A percentile compares a stretch with the other conserved stretches of the same genome.
Conservation (phyloP, 306 rosid species). For the Malus orientalis region DNA sequence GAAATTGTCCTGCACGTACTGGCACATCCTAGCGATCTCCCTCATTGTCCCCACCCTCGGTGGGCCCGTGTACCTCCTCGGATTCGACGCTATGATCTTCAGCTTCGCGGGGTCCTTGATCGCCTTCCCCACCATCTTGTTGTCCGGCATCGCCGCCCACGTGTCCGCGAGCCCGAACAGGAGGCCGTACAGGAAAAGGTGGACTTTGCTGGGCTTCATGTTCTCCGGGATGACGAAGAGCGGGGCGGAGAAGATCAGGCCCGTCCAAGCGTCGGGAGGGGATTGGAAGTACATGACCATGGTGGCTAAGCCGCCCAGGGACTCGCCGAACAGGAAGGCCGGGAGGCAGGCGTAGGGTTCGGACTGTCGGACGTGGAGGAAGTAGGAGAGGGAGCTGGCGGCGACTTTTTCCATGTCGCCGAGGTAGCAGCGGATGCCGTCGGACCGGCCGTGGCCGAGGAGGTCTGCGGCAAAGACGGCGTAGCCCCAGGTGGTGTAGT, state of each 20-base stretch:
- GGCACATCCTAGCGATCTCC: constrained; percentile 75
- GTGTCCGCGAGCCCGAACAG: constrained; percentile 85
- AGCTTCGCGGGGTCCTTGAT: constrained; percentile 72
- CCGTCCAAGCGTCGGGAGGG: constrained; percentile 72
- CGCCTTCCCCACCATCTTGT: constrained; percentile 88
- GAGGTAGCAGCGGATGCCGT: constrained; percentile 82
- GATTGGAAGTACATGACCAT: constrained; percentile 80
- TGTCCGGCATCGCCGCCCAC: constrained; percentile 94
- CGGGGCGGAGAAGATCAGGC: constrained; percentile 84
- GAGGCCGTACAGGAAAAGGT: constrained; percentile 57
- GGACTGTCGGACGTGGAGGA: constrained; percentile 53
- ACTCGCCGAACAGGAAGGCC: constrained; percentile 89
- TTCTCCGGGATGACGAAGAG: constrained; percentile 86
- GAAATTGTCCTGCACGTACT: constrained; percentile 72
- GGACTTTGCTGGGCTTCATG: constrained; percentile 73
- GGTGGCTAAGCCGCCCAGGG: constrained; percentile 78
- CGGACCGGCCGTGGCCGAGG: constrained; percentile 91
- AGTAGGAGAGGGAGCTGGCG: constrained; percentile 60
- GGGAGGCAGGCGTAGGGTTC: constrained; percentile 47
- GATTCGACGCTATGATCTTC: constrained; percentile 75
- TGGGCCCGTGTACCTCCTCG: constrained; percentile 75
- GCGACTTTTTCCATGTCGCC: constrained; percentile 80
- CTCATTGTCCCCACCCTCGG: constrained; percentile 98
- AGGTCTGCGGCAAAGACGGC: constrained; percentile 93
- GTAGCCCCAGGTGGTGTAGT: constrained; percentile 78